Evolutionary conservation across 202 grass and related monocot genomes (phyloP).

Genomic region (Bolboschoenoplectus hybrid): DNA sequence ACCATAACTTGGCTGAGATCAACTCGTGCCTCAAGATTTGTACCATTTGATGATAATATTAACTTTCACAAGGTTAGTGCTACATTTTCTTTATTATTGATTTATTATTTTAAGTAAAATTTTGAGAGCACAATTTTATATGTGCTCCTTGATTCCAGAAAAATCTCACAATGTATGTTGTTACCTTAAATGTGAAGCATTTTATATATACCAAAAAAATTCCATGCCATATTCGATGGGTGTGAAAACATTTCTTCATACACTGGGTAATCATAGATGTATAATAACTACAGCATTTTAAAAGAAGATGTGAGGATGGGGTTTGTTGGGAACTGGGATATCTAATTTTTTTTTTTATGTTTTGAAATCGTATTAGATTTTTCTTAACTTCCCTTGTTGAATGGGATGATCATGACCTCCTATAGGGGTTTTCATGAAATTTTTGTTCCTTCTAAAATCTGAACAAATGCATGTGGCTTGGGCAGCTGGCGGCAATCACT

Average conservation of each 20-base stretch:
- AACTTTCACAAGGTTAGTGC: slow-evolving; percentile 95
- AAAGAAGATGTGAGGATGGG: not conserved
- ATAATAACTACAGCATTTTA: not conserved
- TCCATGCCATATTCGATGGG: not conserved
- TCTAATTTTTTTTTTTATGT: not conserved
- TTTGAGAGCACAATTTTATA: not conserved
- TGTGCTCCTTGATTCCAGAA: not conserved
- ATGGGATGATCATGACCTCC: slow-evolving; percentile 4
- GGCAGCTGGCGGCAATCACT: not conserved
- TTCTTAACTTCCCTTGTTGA: not conserved
- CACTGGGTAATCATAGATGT: not conserved
- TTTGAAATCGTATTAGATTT: slow-evolving; percentile 10
- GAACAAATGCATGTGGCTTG: not conserved
- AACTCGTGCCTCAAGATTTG: slow-evolving; percentile 73
- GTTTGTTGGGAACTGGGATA: not conserved
- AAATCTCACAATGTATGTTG: not conserved
- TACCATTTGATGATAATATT: slow-evolving; percentile 97
- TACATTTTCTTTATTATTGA: slow-evolving; percentile 24
- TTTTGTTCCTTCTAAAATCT: not conserved
- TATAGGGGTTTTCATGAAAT: slow-evolving; percentile 10
- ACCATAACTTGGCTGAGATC: slow-evolving; percentile 94
- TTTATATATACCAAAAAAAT: slow-evolving; percentile 4
- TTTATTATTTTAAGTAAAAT: not conserved
- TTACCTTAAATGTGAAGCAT: not conserved
- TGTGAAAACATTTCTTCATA: not conserved